Evolutionary conservation across 2,329 filamentous ascomycete genomes (phyloP), one percentile per base, ranked within the genome.

Genomic region (Metarhizium album): DNA sequence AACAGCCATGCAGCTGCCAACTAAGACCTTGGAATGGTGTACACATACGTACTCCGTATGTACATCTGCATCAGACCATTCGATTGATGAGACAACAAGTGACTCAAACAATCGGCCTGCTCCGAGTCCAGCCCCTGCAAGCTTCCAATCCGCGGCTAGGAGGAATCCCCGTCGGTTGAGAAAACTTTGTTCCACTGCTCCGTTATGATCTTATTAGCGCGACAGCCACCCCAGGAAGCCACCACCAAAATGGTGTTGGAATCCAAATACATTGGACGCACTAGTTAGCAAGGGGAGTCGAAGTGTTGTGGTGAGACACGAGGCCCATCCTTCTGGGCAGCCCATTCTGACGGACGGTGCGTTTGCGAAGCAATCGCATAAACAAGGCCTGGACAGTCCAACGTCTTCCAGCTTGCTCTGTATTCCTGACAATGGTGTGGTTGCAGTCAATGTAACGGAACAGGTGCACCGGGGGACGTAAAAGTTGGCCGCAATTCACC

Each of bases 41-140:
- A n/a, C n/a, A n/a, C n/a, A n/a, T n/a, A n/a, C n/a, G n/a, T n/a
- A n/a, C n/a, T n/a, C n/a, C n/a, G n/a, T n/a, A n/a, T n/a, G n/a
- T n/a, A n/a, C n/a, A n/a, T n/a, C n/a, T 43, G 29, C 42, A 49
- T 52, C 35, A 49, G 14, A 35, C 46, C 47, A 49, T 37, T 20
- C 47, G 47, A 47, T 52, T 47, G 47, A 52, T 43, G 43, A 52
- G 47, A 49, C 51, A 43, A 47, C 3, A 37, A 24, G 13, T 29
- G 29, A n/a, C 37, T 40, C 16, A 20, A 27, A 37, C 14, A 5
- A 37, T 37, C 14, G 18, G 18, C 40, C 40, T 23, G 22, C 20
- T 24, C 22, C 22, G 2, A 11, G 11, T 16, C 4, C 20, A 43
- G 18, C 40, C 40, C 40, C 22, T 43, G 8, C 40, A 43, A n/a